Base-by-base conservation (phyloP, 305 asterid species). In the Fraxinus ornus region DNA sequence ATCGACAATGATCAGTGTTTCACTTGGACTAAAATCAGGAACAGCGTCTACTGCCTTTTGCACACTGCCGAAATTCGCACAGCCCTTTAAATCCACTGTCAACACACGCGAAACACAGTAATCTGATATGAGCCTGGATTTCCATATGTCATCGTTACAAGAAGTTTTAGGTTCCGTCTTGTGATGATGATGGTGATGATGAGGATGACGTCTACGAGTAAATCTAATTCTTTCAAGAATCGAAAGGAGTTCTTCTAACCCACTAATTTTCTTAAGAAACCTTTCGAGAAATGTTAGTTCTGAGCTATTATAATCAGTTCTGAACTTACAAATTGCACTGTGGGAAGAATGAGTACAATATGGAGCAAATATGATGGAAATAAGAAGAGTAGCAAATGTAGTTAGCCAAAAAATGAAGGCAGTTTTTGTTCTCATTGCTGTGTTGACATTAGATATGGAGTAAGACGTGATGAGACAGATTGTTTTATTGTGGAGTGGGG, bases 41-140 rank as follows among this genome's bases (percentile, higher is more conserved):
- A 83, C 85, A 1, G 91, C 88, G 60, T 95, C 97, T 15, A 95
- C 85, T 1, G 99, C 99, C 82, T 90, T 88, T 79, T 95, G 97
- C 36, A 93, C 81, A 47, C 90, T 90, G 87, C 91, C 91, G 78
- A 92, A 95, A 85, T 91, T 92, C 15, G 88, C 97, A 77, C 97
- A 95, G 15, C 97, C 97, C 78, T 83, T 92, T 33, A 64, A 70
- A 80, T 86, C 97, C 5, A 95, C 97, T 0, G 92, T 94, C n/a
- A 88, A 24, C 60, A 95, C 94, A 37, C 36, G 64, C 12, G 88
- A 81, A 66, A 92, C 84, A 10, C 76, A 86, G 88, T 94, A 94
- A 39, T 36, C 32, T 0, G 83, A 80, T 15, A 82, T 33, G 80
- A 93, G 93, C 66, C 81, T 60, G n/a, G 98, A 94, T 28, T 85